phyloP scores from a whole-genome alignment of 2,329 filamentous ascomycete species.

The Escovopsis sp. region DNA sequence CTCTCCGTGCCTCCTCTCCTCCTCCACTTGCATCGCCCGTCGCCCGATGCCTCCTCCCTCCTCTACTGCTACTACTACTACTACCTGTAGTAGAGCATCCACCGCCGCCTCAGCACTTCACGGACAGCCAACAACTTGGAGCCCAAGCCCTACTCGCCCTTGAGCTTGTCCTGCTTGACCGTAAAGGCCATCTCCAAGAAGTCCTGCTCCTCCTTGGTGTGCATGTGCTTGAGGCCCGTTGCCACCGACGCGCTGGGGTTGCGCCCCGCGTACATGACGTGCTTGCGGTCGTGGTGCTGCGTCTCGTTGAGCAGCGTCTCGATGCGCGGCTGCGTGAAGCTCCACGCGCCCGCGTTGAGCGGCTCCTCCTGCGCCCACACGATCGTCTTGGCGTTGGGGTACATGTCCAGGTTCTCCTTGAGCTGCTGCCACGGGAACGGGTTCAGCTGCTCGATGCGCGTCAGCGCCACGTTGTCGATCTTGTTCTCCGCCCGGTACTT shows the following conservation, averaged over 20 bases:
- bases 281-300: conserved; percentile 80
- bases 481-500: conserved; percentile 83
- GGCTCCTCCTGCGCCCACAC: conserved; percentile 98
- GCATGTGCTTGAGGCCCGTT: conserved; percentile 75
- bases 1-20: too few relatives aligned
- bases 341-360: conserved; percentile 93
- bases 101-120: too few relatives aligned
- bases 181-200: conserved; percentile 53
- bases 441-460: conserved; percentile 92
- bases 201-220: conserved; percentile 86
- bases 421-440: conserved; percentile 98
- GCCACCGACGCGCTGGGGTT: conserved; percentile 88
- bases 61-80: too few relatives aligned
- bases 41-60: too few relatives aligned
- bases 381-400: conserved; percentile 94
- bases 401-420: conserved; percentile 89
- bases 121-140: too few relatives aligned
- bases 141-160: conserved; percentile 38
- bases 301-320: conserved; percentile 94
- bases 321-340: conserved; percentile 90
- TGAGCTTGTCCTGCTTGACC: conserved; percentile 54
- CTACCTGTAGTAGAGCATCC: too few relatives aligned
- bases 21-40: too few relatives aligned
- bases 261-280: conserved; percentile 93
- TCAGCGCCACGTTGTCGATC: conserved; percentile 83